phyloP scores from a whole-genome alignment of 2,329 filamentous ascomycete species.

The Calonectria hongkongensis region DNA sequence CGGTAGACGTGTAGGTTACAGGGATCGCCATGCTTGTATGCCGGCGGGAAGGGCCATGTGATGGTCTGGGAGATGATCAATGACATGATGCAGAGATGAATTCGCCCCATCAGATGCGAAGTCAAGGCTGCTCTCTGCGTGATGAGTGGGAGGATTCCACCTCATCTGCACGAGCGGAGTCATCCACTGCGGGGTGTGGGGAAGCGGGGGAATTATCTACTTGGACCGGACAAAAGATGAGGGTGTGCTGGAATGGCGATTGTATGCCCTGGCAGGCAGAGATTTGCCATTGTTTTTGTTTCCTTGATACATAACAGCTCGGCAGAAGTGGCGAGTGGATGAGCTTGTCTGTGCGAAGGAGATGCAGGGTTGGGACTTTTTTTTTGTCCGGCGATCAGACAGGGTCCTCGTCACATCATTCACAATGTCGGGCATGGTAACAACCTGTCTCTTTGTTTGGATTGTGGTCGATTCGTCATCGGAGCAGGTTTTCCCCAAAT shows the following conservation, averaged over 20 bases:
- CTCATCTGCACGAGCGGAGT: constrained; percentile 37
- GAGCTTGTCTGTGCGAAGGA: background rate
- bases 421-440: background rate
- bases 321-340: background rate
- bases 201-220: constrained; percentile 29
- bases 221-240: constrained; percentile 1
- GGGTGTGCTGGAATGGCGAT: constrained; percentile 20
- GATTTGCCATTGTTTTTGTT: constrained; percentile 9
- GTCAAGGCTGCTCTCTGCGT: background rate
- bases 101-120: constrained; percentile 19
- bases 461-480: constrained; percentile 7
- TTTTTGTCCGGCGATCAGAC: constrained; percentile 11
- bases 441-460: background rate
- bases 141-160: constrained; percentile 26
- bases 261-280: background rate
- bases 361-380: background rate
- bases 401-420: constrained; percentile 11
- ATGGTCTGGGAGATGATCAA: constrained; percentile 16
- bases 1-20: constrained; percentile 4
- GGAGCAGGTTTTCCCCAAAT: background rate
- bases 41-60: constrained; percentile 18
- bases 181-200: constrained; percentile 39
- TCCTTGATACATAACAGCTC: background rate
- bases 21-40: background rate
- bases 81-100: constrained; percentile 27